A percentile compares a stretch with the other conserved stretches of the same genome.
These are phyloP conservation scores for Prinsepia uniflora DNA, from an alignment of 306 rosid species.

Conservation along the genomic window DNA sequence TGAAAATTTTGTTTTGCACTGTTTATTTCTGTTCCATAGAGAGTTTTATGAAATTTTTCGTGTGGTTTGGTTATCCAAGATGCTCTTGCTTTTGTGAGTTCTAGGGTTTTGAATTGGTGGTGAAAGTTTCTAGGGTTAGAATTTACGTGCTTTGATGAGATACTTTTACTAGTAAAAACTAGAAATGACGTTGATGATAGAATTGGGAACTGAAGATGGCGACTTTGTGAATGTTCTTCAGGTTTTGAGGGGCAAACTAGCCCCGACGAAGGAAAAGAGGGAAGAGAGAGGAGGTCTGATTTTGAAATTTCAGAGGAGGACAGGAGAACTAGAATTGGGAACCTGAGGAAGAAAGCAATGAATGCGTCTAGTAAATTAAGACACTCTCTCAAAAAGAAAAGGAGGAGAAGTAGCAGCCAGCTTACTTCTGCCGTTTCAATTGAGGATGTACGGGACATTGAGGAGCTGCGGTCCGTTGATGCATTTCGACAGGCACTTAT, in stretches of 20 bases:
- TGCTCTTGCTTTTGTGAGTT: background rate
- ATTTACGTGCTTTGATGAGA: background rate
- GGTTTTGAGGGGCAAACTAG: slow-evolving; percentile 79
- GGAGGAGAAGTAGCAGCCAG: slow-evolving; percentile 47
- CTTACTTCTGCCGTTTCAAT: slow-evolving; percentile 51
- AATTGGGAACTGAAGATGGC: background rate
- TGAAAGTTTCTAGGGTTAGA: background rate
- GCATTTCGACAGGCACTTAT: slow-evolving; percentile 67
- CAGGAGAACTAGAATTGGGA: slow-evolving; percentile 60
- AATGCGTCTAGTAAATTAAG: slow-evolving; percentile 80
- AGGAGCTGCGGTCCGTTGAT: slow-evolving; percentile 73
- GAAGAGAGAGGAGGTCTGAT: slow-evolving; percentile 69
- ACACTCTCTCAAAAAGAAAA: slow-evolving; percentile 64
- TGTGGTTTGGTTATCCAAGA: background rate
- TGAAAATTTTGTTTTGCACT: too few species aligned
- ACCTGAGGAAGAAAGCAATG: slow-evolving; percentile 72
- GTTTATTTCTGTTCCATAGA: background rate
- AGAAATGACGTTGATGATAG: background rate
- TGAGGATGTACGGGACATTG: slow-evolving; percentile 79
- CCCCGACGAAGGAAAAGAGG: slow-evolving; percentile 62
- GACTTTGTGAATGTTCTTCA: slow-evolving; percentile 14
- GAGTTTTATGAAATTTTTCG: background rate
- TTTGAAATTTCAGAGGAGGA: slow-evolving; percentile 79
- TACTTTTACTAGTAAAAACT: background rate
- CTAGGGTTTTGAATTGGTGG: slow-evolving; percentile 8